Conservation (phyloP, 352 stramenopile species). For the Phytophthora gonapodyides region DNA sequence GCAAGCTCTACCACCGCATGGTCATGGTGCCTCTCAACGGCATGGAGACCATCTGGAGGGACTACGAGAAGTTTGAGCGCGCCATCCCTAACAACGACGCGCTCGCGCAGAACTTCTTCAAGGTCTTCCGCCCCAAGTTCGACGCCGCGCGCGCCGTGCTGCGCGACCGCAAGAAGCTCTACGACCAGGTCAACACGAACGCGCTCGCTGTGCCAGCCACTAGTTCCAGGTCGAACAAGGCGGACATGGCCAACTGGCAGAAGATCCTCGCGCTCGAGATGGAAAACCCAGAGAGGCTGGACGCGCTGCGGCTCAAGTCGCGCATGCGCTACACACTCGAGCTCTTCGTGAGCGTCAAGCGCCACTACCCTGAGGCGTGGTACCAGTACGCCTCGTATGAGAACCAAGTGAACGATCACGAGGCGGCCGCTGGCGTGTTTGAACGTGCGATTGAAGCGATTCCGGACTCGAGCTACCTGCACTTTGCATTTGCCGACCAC, state of each 20-base stretch:
- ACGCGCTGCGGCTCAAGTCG: constrained; percentile 76
- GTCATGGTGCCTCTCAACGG: constrained; percentile 74
- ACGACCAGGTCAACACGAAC: constrained; percentile 75
- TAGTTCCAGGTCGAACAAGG: constrained; percentile 38
- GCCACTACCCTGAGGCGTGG: constrained; percentile 82
- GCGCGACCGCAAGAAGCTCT: constrained; percentile 85
- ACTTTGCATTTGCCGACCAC: constrained; percentile 84
- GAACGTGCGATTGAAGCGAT: constrained; percentile 78
- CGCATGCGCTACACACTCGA: constrained; percentile 87
- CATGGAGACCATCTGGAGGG: constrained; percentile 85
- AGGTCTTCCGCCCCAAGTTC: constrained; percentile 86
- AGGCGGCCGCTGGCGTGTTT: constrained; percentile 69
- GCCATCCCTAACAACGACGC: constrained; percentile 89
- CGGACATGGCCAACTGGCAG: constrained; percentile 77
- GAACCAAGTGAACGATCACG: constrained; percentile 72
- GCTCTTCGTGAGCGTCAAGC: constrained; percentile 76
- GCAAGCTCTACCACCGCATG: constrained; percentile 87
- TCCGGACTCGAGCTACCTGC: constrained; percentile 78
- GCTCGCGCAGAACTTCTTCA: constrained; percentile 88
- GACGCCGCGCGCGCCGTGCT: constrained; percentile 79
- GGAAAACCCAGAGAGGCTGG: constrained; percentile 79
- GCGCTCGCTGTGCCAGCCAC: constrained; percentile 60
- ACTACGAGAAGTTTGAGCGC: constrained; percentile 90
- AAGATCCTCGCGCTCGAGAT: constrained; percentile 81
- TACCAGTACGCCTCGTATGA: constrained; percentile 88